These are phyloP conservation scores for Corynascus novoguineensis DNA, from an alignment of 495 filamentous ascomycete genomes.

Conservation along the genomic window DNA sequence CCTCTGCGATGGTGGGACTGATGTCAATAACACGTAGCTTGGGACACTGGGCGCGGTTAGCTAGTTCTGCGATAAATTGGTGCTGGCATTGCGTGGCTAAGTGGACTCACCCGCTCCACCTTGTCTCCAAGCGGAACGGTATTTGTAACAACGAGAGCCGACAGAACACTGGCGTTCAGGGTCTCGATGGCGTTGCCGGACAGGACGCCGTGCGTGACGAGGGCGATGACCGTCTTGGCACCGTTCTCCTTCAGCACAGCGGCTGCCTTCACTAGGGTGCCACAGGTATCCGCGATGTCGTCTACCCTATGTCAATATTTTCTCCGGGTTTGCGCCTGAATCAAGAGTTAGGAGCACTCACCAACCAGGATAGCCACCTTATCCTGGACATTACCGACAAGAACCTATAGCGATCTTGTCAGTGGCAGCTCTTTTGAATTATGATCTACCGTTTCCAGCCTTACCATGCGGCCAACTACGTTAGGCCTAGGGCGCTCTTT, in stretches of 20 bases:
- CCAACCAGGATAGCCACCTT: slow-evolving; percentile 51
- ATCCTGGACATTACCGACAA: slow-evolving; percentile 69
- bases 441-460: slow-evolving; percentile 48
- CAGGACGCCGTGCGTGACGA: slow-evolving; percentile 94
- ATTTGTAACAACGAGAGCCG: slow-evolving; percentile 86
- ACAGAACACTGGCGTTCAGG: slow-evolving; percentile 75
- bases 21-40: slow-evolving; percentile 90
- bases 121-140: slow-evolving; percentile 90
- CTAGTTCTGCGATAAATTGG: neutral
- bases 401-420: slow-evolving; percentile 49
- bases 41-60: slow-evolving; percentile 47
- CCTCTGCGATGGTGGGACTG: slow-evolving; percentile 66
- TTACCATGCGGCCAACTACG: slow-evolving; percentile 93
- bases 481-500: slow-evolving; percentile 94
- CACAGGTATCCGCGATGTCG: slow-evolving; percentile 94
- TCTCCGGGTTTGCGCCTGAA: neutral
- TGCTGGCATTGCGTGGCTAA: neutral
- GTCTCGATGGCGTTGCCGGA: slow-evolving; percentile 88
- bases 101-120: slow-evolving; percentile 34
- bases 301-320: slow-evolving; percentile 26
- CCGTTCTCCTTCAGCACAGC: slow-evolving; percentile 86
- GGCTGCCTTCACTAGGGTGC: slow-evolving; percentile 84
- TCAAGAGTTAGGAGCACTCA: slow-evolving; percentile 4
- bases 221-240: slow-evolving; percentile 80
- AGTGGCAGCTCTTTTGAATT: slow-evolving; percentile 44